These are phyloP conservation scores for Aspergillus sp. DNA, from an alignment of 2,329 filamentous ascomycete species.

Conservation along the genomic window DNA sequence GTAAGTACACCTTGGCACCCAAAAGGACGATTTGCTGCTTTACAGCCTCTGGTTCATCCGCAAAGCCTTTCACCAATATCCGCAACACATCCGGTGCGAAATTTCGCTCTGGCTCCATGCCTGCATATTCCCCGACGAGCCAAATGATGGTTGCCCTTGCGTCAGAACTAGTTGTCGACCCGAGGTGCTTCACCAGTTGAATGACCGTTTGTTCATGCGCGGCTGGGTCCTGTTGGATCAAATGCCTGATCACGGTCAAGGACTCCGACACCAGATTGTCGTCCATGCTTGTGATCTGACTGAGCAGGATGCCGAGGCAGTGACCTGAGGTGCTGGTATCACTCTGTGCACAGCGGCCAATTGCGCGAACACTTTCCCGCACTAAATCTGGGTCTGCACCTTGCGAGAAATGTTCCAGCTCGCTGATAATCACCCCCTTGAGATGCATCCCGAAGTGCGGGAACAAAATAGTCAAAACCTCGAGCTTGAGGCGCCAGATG, in stretches of 20 bases:
- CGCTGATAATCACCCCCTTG: constrained; percentile 83
- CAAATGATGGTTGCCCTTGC: constrained; percentile 94
- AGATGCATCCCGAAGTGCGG: constrained; percentile 70
- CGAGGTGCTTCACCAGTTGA: constrained; percentile 82
- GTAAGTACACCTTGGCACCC: constrained; percentile 93
- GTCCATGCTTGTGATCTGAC: constrained; percentile 83
- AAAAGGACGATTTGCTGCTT: constrained; percentile 89
- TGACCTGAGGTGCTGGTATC: constrained; percentile 66
- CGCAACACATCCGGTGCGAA: constrained; percentile 90
- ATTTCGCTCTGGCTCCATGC: constrained; percentile 73
- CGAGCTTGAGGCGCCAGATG: constrained; percentile 88
- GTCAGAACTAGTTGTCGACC: constrained; percentile 79
- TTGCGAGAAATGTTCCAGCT: constrained; percentile 88
- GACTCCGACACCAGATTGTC: constrained; percentile 86
- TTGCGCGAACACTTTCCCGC: constrained; percentile 83
- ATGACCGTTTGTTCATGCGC: constrained; percentile 82
- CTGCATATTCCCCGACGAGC: constrained; percentile 92
- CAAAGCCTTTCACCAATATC: constrained; percentile 80
- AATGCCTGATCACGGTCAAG: constrained; percentile 86
- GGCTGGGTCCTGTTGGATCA: constrained; percentile 85
- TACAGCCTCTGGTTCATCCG: constrained; percentile 75
- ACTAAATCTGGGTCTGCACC: constrained; percentile 71
- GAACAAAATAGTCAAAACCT: constrained; percentile 86
- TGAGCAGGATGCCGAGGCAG: constrained; percentile 76
- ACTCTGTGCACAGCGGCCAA: constrained; percentile 85